Evolutionary conservation across 306 rosid genomes (phyloP).

Genomic region (Vigna radiata): DNA sequence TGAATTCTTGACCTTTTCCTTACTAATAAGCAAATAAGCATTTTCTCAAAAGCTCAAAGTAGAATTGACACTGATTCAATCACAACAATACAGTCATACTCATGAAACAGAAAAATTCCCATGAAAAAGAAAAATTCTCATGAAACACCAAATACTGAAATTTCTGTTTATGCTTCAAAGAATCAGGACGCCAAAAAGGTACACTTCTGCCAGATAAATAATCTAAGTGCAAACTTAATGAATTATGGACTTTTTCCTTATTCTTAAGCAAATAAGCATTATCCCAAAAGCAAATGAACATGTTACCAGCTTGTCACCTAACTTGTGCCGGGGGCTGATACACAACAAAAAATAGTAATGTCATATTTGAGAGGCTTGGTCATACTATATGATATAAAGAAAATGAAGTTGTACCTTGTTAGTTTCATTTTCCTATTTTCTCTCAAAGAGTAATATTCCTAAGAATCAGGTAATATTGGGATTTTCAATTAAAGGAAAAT

Average conservation of each 20-base stretch:
- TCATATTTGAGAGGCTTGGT: not conserved
- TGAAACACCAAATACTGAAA: constrained; percentile 26
- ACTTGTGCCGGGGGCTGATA: not conserved
- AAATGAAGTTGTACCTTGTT: not conserved
- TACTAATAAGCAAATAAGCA: too few relatives aligned
- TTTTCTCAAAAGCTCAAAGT: constrained; percentile 25
- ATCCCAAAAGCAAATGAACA: not conserved
- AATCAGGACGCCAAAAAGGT: not conserved
- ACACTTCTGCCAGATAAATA: constrained; percentile 10
- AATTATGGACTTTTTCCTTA: not conserved
- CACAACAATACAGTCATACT: constrained; percentile 37
- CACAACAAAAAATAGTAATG: not conserved
- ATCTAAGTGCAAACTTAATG: not conserved
- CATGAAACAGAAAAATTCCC: constrained; percentile 20
- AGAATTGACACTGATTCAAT: constrained; percentile 48
- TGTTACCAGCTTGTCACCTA: not conserved
- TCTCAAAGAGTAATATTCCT: not conserved
- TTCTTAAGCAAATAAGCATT: constrained; percentile 13
- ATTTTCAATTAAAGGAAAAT: not conserved
- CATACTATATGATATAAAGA: not conserved
- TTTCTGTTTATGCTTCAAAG: not conserved
- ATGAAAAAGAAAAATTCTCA: not conserved
- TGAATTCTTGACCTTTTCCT: not conserved
- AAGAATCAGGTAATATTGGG: not conserved
- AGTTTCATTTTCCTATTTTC: constrained; percentile 7